A percentile compares a stretch with the other conserved stretches of the same genome.
Evolutionary conservation across 768 basidiomycete genomes (phyloP).

Genomic region (Boletus tomentosulus): DNA sequence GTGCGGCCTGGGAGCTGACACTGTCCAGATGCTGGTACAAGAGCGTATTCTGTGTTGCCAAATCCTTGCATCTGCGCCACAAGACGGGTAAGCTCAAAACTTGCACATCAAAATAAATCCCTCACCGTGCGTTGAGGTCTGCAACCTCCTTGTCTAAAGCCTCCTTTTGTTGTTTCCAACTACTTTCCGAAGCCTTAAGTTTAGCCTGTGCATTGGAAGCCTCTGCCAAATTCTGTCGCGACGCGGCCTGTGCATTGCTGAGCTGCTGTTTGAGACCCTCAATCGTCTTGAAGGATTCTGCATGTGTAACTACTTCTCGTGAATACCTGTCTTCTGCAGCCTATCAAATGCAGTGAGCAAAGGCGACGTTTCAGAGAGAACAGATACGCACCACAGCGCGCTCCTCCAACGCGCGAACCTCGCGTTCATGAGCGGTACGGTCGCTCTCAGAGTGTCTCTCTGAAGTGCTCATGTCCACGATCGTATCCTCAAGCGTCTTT

Average conservation of each 20-base stretch:
- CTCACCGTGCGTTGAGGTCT: constrained; percentile 68
- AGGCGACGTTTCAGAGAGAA: neutral
- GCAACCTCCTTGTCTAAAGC: constrained; percentile 73
- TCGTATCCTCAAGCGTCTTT: constrained; percentile 76
- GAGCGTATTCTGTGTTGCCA: constrained; percentile 68
- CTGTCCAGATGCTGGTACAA: constrained; percentile 83
- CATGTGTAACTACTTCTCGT: constrained; percentile 79
- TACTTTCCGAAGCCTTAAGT: constrained; percentile 62
- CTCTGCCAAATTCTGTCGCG: constrained; percentile 55
- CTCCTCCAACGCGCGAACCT: constrained; percentile 63
- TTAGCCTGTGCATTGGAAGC: constrained; percentile 77
- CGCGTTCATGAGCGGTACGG: constrained; percentile 57
- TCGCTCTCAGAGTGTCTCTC: constrained; percentile 65
- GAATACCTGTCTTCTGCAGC: constrained; percentile 79
- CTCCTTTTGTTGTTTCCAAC: constrained; percentile 78
- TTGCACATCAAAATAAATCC: neutral
- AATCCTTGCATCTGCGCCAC: constrained; percentile 58
- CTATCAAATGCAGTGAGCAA: constrained; percentile 26
- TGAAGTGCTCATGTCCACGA: constrained; percentile 73
- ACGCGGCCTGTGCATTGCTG: constrained; percentile 42
- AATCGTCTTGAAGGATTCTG: constrained; percentile 75
- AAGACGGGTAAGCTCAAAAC: neutral
- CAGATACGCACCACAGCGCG: constrained; percentile 53
- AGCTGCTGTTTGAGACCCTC: constrained; percentile 64
- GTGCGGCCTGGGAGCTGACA: constrained; percentile 75